Base-by-base conservation (phyloP, 306 rosid genomes). In the Trifolium dubium region DNA sequence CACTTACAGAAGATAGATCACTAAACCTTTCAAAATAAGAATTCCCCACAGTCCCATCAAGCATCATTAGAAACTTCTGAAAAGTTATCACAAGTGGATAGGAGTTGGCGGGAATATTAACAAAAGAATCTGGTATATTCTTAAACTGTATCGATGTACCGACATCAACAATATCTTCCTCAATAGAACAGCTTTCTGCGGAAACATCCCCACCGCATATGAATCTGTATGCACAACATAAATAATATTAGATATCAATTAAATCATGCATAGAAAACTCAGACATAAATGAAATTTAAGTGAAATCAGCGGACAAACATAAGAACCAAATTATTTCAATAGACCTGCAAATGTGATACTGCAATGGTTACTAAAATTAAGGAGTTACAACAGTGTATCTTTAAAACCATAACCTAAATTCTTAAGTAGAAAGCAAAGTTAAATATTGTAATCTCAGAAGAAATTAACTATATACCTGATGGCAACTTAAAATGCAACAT, bases 11-110 rank as follows among this genome's bases (percentile, higher is more conserved):
- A 10, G 55, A 61, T 10, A 77, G 31, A 41, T 77, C 87, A 37
- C 30, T 69, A 64, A 92, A 89, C 53, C 90, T 86, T 64, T 80
- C 90, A 69, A 92, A 92, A 80, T 71, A 92, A 4, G 97, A 89
- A 67, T 85, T 79, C 30, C 86, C 75, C 72, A 89, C 35, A 55
- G 96, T 83, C 74, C 92, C 90, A 77, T 92, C 93, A 40, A 92
- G 92, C 97, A 92, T 92, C 90, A 89, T 85, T 77, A 92, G 69
- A 77, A 92, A 85, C 80, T 92, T 89, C 31, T 85, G 81, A 82
- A 92, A 89, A 44, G 97, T 86, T 55, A 89, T 82, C 15, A 87
- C 96, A 30, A 89, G 91, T 23, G 97, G 97, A 49, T 83, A 92
- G 2, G 80, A 82, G 5, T 65, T 35, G 5, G 78, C 6, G 1